Evolutionary conservation across 495 filamentous ascomycete genomes (phyloP), one percentile per base, ranked within the genome.

Genomic region (Schizothecium vesticola): DNA sequence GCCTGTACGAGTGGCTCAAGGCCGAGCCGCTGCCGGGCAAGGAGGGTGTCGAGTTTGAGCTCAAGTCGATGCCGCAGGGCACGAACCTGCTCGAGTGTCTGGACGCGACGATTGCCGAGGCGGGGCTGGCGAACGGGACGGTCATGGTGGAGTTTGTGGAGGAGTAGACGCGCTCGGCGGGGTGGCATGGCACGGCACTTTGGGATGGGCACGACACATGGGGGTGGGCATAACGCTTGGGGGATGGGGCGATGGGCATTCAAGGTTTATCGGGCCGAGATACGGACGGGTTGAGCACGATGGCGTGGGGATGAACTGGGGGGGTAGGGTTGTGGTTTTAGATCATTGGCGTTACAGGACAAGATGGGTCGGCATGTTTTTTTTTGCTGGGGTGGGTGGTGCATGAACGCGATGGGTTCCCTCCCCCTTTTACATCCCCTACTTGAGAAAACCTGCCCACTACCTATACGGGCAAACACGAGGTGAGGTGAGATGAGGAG

Each of bases 1-100:
- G 92, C 13, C 87, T 99, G 36, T 99, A 94, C 75, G 95, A 99
- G 80, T 99, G 94, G 92, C 86, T 99, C 56, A 98, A 98, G 79
- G 91, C 93, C 5, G 88, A 92, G 28, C 86, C 89, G 16, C 73
- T 89, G 64, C 87, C 90, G 64, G 93, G 90, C 61, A 94, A 94
- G 77, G 86, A 86, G 36, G 92, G 90, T 0, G 79, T 90, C 22
- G 73, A 86, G 59, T 97, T 99, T 79, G 95, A 97, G 72, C 85
- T 99, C 66, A 91, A 92, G 73, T 71, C 76, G 11, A 79, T 83
- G 77, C 86, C 85, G 21, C 85, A 92, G 82, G 91, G 92, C 55
- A 88, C 84, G 73, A 93, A 97, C 70, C 75, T 99, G 66, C 91
- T 97, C 59, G 90, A 91, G 6, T 75, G 81, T 43, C 80, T 97